phyloP scores from a whole-genome alignment of 2,329 filamentous ascomycete genomes.

The Fusarium hostae region DNA sequence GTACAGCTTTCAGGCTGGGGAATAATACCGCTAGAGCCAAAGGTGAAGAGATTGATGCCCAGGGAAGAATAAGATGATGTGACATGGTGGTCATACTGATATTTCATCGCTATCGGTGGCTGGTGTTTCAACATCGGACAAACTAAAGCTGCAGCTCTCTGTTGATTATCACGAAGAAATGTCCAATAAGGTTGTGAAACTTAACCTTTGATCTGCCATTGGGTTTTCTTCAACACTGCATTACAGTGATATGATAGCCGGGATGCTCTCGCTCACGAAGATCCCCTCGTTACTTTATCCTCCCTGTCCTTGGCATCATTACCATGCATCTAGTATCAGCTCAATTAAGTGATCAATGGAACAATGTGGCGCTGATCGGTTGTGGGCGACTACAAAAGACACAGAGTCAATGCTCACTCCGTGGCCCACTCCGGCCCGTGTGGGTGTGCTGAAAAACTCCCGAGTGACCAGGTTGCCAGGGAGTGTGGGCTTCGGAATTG shows the following conservation, averaged over 20 bases:
- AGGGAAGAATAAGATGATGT: neutral
- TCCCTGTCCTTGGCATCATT: neutral
- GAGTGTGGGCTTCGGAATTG: neutral
- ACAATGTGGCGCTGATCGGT: constrained; percentile 5
- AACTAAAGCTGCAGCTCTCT: constrained; percentile 2
- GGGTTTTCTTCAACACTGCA: neutral
- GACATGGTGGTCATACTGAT: neutral
- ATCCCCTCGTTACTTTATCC: neutral
- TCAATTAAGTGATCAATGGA: constrained; percentile 4
- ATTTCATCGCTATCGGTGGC: neutral
- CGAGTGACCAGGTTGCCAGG: constrained; percentile 35
- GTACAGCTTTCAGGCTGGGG: constrained; percentile 14
- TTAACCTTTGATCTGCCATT: constrained; percentile 10
- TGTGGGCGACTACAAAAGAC: neutral
- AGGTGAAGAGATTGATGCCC: constrained; percentile 1
- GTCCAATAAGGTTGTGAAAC: constrained; percentile 25
- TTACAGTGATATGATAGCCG: neutral
- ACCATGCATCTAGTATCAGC: neutral
- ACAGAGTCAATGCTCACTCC: constrained; percentile 19
- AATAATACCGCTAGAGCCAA: neutral
- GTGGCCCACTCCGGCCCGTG: constrained; percentile 26
- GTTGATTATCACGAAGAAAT: neutral
- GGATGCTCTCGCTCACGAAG: neutral
- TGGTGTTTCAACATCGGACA: neutral
- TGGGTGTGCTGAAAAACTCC: constrained; percentile 36